Base-by-base conservation (phyloP, 768 basidiomycete species). In the Tylopilus rubrobrunneus region DNA sequence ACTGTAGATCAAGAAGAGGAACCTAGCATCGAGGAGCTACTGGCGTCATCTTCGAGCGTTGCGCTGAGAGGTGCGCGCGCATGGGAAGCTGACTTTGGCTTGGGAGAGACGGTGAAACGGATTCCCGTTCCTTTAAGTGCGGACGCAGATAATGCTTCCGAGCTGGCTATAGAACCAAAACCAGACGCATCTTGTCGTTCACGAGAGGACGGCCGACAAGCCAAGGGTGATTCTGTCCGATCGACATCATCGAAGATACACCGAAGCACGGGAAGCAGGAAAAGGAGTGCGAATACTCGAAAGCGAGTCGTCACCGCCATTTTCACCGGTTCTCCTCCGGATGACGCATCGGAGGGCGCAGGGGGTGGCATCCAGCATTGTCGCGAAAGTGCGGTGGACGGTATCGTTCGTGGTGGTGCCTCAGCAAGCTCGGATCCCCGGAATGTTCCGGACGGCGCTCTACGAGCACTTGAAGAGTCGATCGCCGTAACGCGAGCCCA, bases 71-170 rank as follows among this genome's bases (percentile, higher is more conserved):
- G 70, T 28, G 68, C 62, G 25, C 66, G 58, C 3, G 68, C 70
- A 40, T 69, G 68, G 70, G 68, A 69, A 34, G 66, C 59, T 21
- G 68, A 69, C 37, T 55, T 60, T 9, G 58, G 51, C n/a, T 23
- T 69, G 12, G 64, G 64, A 12, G 70, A 69, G 4, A 70, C 70
- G 17, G 62, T 70, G 15, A 70, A 70, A 45, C 64, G 60, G 12
- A 39, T 68, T n/a, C 56, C 68, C 37, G 23, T 27, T 50, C 28
- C 51, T 12, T 2, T 27, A 4, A 29, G 17, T 10, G 23, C 45
- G 15, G 53, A 52, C 12, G 14, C 44, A 9, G 41, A 15, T 11
- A n/a, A 41, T 34, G 3, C 28, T 36, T 34, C 36, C 2, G n/a
- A 17, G 31, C 37, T 9, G 15, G 19, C 25, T 6, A 17, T 7